phyloP scores from a whole-genome alignment of 2,329 filamentous ascomycete genomes.

The Fusarium chlamydosporum region DNA sequence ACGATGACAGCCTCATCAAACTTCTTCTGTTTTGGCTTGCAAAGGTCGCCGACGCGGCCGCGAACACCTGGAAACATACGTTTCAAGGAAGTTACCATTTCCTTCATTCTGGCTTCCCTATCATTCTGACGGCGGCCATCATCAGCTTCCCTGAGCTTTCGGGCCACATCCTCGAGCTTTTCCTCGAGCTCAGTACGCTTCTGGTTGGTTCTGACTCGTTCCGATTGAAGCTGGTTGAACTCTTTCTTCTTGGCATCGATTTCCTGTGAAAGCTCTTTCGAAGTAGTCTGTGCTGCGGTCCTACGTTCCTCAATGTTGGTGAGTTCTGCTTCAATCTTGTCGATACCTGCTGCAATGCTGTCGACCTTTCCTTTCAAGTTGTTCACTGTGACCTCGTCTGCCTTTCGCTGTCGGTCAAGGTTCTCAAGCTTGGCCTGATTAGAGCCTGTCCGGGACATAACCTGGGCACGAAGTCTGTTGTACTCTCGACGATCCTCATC shows the following conservation, averaged over 20 bases:
- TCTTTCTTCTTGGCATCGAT: slow-evolving; percentile 92
- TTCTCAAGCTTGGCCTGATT: slow-evolving; percentile 89
- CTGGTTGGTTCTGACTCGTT: slow-evolving; percentile 84
- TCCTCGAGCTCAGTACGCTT: slow-evolving; percentile 91
- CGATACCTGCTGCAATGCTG: slow-evolving; percentile 77
- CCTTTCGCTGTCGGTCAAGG: slow-evolving; percentile 88
- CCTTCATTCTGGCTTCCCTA: slow-evolving; percentile 82
- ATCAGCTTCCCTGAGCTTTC: slow-evolving; percentile 86
- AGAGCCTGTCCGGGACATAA: slow-evolving; percentile 83
- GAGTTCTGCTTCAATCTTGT: slow-evolving; percentile 81
- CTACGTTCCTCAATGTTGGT: slow-evolving; percentile 77
- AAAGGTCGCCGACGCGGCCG: slow-evolving; percentile 90
- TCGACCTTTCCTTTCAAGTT: slow-evolving; percentile 92
- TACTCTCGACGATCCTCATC: slow-evolving; percentile 92
- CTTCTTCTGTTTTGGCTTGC: slow-evolving; percentile 97
- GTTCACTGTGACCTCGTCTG: slow-evolving; percentile 90
- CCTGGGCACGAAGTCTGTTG: slow-evolving; percentile 84
- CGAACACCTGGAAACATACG: slow-evolving; percentile 93
- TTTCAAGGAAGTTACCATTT: slow-evolving; percentile 88
- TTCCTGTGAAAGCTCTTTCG: slow-evolving; percentile 79
- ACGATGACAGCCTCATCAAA: slow-evolving; percentile 94
- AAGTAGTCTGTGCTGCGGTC: slow-evolving; percentile 70
- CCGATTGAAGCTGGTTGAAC: slow-evolving; percentile 86
- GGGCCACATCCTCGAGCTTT: slow-evolving; percentile 84
- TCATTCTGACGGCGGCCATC: slow-evolving; percentile 88